phyloP scores from a whole-genome alignment of 1,284 basidiomycete species.

The Filobasidium uniguttulatum region DNA sequence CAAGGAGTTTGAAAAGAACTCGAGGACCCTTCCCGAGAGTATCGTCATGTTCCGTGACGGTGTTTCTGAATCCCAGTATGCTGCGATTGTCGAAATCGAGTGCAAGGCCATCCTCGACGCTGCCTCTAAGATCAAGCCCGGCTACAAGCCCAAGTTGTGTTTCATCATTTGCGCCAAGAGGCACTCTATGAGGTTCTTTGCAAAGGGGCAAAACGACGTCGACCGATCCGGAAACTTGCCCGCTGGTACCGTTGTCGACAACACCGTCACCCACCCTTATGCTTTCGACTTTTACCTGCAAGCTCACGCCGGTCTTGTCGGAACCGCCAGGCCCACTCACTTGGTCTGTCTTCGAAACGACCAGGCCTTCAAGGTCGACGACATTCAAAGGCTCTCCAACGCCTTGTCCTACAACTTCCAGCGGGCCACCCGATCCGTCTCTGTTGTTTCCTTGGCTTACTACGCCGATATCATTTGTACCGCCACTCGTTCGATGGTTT shows the following conservation, averaged over 20 bases:
- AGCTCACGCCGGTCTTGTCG: slow-evolving; percentile 26
- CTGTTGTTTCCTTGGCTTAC: slow-evolving; percentile 12
- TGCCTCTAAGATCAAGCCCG: slow-evolving; percentile 16
- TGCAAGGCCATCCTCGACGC: slow-evolving; percentile 31
- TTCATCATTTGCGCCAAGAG: slow-evolving; percentile 30
- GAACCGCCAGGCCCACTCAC: slow-evolving; percentile 38
- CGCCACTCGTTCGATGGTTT: slow-evolving; percentile 10
- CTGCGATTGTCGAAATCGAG: slow-evolving; percentile 34
- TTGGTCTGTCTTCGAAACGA: slow-evolving; percentile 20
- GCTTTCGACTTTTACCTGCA: slow-evolving; percentile 38
- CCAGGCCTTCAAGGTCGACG: slow-evolving; percentile 9
- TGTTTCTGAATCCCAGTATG: slow-evolving; percentile 35
- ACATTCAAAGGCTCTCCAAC: slow-evolving; percentile 11
- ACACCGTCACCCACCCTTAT: slow-evolving; percentile 35
- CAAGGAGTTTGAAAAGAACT: slow-evolving; percentile 26
- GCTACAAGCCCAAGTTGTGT: slow-evolving; percentile 13
- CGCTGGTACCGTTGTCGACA: slow-evolving; percentile 31
- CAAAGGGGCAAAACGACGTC: slow-evolving; percentile 20
- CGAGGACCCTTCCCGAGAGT: slow-evolving; percentile 27
- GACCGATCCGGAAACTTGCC: slow-evolving; percentile 36
- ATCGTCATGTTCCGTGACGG: slow-evolving; percentile 40
- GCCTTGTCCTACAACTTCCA: slow-evolving; percentile 12
- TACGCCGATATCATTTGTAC: slow-evolving; percentile 14
- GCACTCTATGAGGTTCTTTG: slow-evolving; percentile 39
- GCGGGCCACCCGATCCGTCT: slow-evolving; percentile 12